Evolutionary conservation across 495 filamentous ascomycete genomes (phyloP).

Genomic region (Opeltia flavorubescens): DNA sequence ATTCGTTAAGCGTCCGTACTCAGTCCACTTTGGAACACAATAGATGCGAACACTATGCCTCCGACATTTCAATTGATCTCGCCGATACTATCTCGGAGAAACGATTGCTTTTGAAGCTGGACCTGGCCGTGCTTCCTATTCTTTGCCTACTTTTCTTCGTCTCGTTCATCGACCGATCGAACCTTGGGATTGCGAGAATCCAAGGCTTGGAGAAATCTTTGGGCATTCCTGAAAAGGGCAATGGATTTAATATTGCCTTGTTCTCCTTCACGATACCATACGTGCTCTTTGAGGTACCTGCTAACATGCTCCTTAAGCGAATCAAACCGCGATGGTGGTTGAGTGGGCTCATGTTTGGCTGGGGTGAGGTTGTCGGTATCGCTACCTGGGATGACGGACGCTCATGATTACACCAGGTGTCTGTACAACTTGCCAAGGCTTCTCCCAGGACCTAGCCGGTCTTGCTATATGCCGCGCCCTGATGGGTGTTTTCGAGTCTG

Average conservation of each 20-base stretch:
- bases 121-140: slow-evolving; percentile 32
- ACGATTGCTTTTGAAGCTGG: slow-evolving; percentile 33
- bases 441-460: slow-evolving; percentile 31
- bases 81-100: slow-evolving; percentile 40
- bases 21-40: not conserved
- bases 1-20: not conserved
- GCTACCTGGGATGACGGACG: not conserved
- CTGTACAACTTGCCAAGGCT: slow-evolving; percentile 37
- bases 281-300: slow-evolving; percentile 43
- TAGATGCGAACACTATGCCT: not conserved
- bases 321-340: slow-evolving; percentile 42
- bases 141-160: slow-evolving; percentile 36
- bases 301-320: slow-evolving; percentile 48
- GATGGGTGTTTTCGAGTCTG: slow-evolving; percentile 38
- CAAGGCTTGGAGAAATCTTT: slow-evolving; percentile 37
- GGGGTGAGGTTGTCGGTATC: slow-evolving; percentile 21
- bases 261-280: slow-evolving; percentile 46
- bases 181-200: slow-evolving; percentile 46
- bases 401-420: slow-evolving; percentile 12
- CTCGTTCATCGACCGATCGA: slow-evolving; percentile 44
- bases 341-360: slow-evolving; percentile 32
- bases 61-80: not conserved
- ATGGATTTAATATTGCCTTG: slow-evolving; percentile 39
- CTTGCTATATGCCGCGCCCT: slow-evolving; percentile 37
- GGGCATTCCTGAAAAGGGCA: slow-evolving; percentile 23